Conservation (phyloP, 371 early-diverging fungal genomes). For the Mucor lusitanicus region DNA sequence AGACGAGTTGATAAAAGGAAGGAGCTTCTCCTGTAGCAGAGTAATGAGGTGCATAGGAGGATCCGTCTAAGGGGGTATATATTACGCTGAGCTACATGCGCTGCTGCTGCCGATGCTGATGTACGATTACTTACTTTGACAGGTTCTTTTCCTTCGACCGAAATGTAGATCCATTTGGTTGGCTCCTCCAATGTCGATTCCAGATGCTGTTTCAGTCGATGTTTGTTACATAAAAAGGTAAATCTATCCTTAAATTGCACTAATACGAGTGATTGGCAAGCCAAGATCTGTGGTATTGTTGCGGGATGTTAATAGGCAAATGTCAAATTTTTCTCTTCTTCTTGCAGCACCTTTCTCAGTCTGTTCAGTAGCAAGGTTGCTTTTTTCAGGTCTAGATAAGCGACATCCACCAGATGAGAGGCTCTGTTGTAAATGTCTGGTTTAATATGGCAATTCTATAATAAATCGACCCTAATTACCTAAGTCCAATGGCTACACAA, state of each 20-base stretch:
- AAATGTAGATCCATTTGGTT: slow-evolving; percentile 12
- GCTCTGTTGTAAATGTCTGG: slow-evolving; percentile 5
- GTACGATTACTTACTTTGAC: slow-evolving; percentile 9
- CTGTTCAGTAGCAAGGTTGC: slow-evolving; percentile 9
- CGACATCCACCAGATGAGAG: slow-evolving; percentile 21
- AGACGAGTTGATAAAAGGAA: slow-evolving; percentile 15
- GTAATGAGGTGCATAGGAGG: slow-evolving; percentile 21
- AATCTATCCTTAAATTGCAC: slow-evolving; percentile 46
- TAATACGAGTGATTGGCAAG: slow-evolving; percentile 19
- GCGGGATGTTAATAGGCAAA: slow-evolving; percentile 3
- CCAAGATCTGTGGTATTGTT: neutral
- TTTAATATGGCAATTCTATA: neutral
- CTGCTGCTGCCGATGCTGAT: neutral
- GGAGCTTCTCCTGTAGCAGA: slow-evolving; percentile 24
- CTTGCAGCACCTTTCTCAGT: slow-evolving; percentile 17
- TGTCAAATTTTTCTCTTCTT: neutral
- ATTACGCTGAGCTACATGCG: neutral
- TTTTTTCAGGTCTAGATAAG: slow-evolving; percentile 11
- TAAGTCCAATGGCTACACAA: slow-evolving; percentile 19
- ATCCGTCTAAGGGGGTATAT: neutral
- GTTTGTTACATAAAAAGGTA: slow-evolving; percentile 42
- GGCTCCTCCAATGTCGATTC: slow-evolving; percentile 10
- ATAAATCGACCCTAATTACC: slow-evolving; percentile 4
- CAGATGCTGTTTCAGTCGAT: slow-evolving; percentile 25
- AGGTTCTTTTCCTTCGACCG: slow-evolving; percentile 23